phyloP scores from a whole-genome alignment of 2,329 filamentous ascomycete genomes.

The Onygena corvina region DNA sequence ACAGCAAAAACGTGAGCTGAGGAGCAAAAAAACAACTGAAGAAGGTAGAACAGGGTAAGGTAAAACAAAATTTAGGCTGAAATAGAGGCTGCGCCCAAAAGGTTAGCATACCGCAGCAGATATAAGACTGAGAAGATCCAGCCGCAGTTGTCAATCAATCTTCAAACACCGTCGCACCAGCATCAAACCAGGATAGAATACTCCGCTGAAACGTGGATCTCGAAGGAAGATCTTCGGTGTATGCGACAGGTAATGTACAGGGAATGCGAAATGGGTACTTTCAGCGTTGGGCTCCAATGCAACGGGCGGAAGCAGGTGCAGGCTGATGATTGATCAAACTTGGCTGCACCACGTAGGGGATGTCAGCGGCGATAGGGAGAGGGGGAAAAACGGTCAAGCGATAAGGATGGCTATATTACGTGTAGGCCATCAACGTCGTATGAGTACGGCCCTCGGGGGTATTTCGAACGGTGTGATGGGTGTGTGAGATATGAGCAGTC shows the following conservation, averaged over 20 bases:
- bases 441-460: neutral
- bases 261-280: neutral
- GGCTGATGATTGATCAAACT: neutral
- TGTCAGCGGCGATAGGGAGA: neutral
- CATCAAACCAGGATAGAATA: neutral
- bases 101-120: neutral
- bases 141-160: neutral
- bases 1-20: neutral
- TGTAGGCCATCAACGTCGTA: neutral
- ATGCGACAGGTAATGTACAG: neutral
- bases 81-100: neutral
- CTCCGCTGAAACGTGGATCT: conserved; percentile 2
- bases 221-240: neutral
- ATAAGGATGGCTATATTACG: too few relatives aligned
- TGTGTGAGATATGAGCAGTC: conserved; percentile 6
- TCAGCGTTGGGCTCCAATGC: conserved; percentile 2
- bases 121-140: neutral
- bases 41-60: neutral
- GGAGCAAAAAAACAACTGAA: neutral
- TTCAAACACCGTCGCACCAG: neutral
- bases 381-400: too few relatives aligned
- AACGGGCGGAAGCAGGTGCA: neutral
- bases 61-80: neutral
- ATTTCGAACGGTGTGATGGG: neutral
- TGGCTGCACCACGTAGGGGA: conserved; percentile 1